Conservation (phyloP, 202 grass and related monocot species). For the Musa balbisiana region DNA sequence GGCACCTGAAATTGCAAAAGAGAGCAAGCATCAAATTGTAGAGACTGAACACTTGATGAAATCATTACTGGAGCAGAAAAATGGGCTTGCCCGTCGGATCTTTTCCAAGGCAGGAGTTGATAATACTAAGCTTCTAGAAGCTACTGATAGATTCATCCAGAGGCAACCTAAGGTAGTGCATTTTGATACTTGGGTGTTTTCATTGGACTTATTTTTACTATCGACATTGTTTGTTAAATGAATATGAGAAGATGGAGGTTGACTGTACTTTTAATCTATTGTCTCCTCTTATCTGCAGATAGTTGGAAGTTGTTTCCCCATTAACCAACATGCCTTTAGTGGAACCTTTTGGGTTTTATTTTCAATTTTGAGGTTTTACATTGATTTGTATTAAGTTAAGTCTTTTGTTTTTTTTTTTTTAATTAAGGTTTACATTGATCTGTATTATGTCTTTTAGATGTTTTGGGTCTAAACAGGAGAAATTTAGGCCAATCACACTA, state of each 20-base stretch:
- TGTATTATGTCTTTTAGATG: no score
- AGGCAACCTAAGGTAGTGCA: slow-evolving; percentile 74
- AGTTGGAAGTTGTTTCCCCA: background rate
- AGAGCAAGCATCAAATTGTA: slow-evolving; percentile 95
- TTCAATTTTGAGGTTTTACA: no score
- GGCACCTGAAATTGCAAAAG: slow-evolving; percentile 80
- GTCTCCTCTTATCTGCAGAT: background rate
- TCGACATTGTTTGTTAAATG: background rate
- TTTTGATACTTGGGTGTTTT: background rate
- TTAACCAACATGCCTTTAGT: no score
- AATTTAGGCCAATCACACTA: no score
- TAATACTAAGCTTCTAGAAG: slow-evolving; percentile 86
- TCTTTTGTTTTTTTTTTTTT: no score
- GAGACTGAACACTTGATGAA: slow-evolving; percentile 97
- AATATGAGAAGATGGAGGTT: background rate
- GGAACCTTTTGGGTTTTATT: no score
- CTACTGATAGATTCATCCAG: slow-evolving; percentile 84
- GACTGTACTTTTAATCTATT: background rate
- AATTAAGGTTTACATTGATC: no score
- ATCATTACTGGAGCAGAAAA: slow-evolving; percentile 88
- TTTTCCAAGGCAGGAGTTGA: slow-evolving; percentile 92
- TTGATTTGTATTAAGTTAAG: no score
- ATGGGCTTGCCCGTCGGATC: slow-evolving; percentile 88
- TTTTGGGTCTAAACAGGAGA: no score
- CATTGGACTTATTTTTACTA: background rate